Evolutionary conservation across 1,284 basidiomycete species (phyloP).

Genomic region (Malassezia brasiliensis): DNA sequence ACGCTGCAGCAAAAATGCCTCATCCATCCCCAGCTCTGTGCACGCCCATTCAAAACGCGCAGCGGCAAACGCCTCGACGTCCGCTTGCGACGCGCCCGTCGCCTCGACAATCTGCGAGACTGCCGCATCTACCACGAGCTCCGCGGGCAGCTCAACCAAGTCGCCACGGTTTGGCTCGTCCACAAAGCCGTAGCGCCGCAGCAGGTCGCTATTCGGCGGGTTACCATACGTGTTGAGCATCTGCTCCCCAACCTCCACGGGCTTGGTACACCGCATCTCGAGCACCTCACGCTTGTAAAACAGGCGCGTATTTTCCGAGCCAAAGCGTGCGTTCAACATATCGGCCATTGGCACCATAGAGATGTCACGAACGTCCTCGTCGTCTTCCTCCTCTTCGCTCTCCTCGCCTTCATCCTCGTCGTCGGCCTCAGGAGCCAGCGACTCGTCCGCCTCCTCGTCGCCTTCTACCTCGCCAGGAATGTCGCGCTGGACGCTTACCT

Average conservation of each 20-base stretch:
- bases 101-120: slow-evolving; percentile 2
- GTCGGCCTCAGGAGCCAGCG: slow-evolving; percentile 20
- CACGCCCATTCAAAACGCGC: slow-evolving; percentile 34
- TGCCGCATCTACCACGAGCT: slow-evolving; percentile 57
- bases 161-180: slow-evolving; percentile 83
- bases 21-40: slow-evolving; percentile 35
- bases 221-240: slow-evolving; percentile 92
- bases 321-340: slow-evolving; percentile 54
- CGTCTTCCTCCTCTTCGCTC: slow-evolving; percentile 24
- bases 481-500: slow-evolving; percentile 10
- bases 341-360: slow-evolving; percentile 97
- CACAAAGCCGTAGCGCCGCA: slow-evolving; percentile 86
- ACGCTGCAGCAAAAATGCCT: slow-evolving; percentile 34
- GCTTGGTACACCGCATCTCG: slow-evolving; percentile 70
- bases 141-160: slow-evolving; percentile 71
- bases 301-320: slow-evolving; percentile 57
- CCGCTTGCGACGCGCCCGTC: background rate
- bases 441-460: slow-evolving; percentile 16
- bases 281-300: slow-evolving; percentile 67
- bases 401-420: slow-evolving; percentile 23
- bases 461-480: slow-evolving; percentile 2
- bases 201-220: slow-evolving; percentile 83
- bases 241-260: slow-evolving; percentile 70
- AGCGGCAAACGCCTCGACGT: slow-evolving; percentile 17
- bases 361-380: slow-evolving; percentile 56